phyloP scores from a whole-genome alignment of 2,329 filamentous ascomycete genomes.

The Apiospora saccharicola region DNA sequence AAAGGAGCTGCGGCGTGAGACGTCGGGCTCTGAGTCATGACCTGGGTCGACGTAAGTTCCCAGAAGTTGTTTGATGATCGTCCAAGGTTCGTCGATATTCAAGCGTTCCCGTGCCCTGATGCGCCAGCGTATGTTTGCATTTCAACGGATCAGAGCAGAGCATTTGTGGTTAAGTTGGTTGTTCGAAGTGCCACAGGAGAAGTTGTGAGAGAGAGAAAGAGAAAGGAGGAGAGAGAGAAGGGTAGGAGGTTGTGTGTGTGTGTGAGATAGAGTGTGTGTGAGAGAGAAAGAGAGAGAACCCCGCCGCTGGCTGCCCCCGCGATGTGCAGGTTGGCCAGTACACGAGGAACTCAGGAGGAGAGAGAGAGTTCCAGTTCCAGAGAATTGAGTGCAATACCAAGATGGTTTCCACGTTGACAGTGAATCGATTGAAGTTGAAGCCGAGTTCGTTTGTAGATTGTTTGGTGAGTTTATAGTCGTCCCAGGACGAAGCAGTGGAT shows the following conservation, averaged over 20 bases:
- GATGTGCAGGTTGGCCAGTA: neutral
- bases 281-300: neutral
- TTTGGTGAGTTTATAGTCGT: constrained; percentile 6
- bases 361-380: neutral
- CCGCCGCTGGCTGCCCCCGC: neutral
- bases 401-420: neutral
- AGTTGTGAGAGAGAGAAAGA: neutral
- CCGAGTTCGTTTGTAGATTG: neutral
- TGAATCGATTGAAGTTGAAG: neutral
- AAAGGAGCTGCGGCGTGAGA: neutral
- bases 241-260: neutral
- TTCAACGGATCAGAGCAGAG: neutral
- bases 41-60: neutral
- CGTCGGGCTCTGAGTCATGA: neutral
- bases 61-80: neutral
- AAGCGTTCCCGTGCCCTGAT: neutral
- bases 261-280: neutral
- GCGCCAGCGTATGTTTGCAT: neutral
- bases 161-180: neutral
- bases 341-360: neutral
- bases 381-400: too few relatives aligned
- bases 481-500: neutral
- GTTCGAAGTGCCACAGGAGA: neutral
- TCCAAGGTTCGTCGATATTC: neutral
- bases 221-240: neutral